Conservation (phyloP, 495 filamentous ascomycete species). For the Penicillium soppii region DNA sequence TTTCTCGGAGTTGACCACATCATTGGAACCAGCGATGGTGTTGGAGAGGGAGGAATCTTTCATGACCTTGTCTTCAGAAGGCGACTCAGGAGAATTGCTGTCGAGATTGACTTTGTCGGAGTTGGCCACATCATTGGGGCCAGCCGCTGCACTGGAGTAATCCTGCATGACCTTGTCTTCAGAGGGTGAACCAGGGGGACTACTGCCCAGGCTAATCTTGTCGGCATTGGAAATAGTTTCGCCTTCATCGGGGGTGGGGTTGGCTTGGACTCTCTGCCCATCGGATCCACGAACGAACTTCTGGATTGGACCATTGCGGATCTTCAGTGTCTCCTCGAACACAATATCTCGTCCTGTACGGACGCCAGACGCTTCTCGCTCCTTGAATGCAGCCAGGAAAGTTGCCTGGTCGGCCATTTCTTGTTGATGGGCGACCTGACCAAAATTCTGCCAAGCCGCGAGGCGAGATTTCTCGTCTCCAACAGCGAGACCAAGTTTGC, state of each 20-base stretch:
- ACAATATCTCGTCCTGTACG: neutral
- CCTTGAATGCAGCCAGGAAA: neutral
- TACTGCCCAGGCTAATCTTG: neutral
- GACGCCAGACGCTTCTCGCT: neutral
- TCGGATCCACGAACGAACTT: neutral
- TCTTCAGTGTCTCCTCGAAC: neutral
- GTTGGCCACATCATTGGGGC: neutral
- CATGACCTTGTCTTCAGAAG: neutral
- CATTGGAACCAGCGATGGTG: neutral
- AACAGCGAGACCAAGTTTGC: neutral
- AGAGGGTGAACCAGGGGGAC: neutral
- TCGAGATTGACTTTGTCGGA: neutral
- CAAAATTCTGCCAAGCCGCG: constrained; percentile 38
- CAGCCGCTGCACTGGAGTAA: too few relatives aligned
- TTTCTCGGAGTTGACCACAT: neutral
- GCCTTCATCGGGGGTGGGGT: neutral
- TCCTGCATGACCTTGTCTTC: too few relatives aligned
- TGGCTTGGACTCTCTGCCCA: neutral
- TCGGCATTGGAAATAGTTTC: neutral
- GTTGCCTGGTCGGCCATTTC: neutral
- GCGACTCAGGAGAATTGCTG: neutral
- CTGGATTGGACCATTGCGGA: neutral
- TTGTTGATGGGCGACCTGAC: neutral
- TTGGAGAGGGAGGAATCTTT: too few relatives aligned
- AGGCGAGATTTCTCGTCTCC: neutral